Base-by-base conservation (phyloP, 345 rosid genomes). In the Citrus medica region DNA sequence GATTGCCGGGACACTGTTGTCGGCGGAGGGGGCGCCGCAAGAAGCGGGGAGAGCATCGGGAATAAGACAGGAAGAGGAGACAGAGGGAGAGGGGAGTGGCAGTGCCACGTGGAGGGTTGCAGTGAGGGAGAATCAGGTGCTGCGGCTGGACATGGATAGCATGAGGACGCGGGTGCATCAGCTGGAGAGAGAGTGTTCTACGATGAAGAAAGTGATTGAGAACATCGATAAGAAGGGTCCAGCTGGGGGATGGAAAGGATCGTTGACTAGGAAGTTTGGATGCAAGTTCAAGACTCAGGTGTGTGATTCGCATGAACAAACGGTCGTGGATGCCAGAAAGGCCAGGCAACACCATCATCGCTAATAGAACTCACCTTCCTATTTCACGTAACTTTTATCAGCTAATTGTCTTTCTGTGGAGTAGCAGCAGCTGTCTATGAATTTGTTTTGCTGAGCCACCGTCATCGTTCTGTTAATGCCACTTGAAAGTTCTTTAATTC, bases 281-380 rank as follows among this genome's bases (percentile, higher is more conserved):
- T 94, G 99, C 60, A 96, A 96, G 82, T 94, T 93, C 70, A 96
- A 89, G 88, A 91, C 95, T 0, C 99, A 91, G 79, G 99, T 96
- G 46, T 93, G 98, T 59, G 95, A 94, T 87, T 94, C 99, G 13
- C 98, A 94, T 9, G 98, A 92, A 76, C 89, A 88, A 3, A 76
- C 95, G 59, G 88, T 89, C 40, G 88, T 88, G 0, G 90, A 90
- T 40, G 78, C 80, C 6, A 86, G 94, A 73, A 87, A 79, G 67
- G 90, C 85, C 7, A 82, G 89, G 72, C 84, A 82, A 8, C 88
- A 62, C 61, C 80, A 83, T 68, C 87, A 80, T 65, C 81, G 64
- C 22, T 70, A 78, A 67, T 84, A 82, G 85, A 46, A 46, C 17
- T 46, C 51, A 53, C 78, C 46, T 46, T 6, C 30, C 14, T 27